Evolutionary conservation across 345 rosid species (phyloP).

Genomic region (Arabis alpina): DNA sequence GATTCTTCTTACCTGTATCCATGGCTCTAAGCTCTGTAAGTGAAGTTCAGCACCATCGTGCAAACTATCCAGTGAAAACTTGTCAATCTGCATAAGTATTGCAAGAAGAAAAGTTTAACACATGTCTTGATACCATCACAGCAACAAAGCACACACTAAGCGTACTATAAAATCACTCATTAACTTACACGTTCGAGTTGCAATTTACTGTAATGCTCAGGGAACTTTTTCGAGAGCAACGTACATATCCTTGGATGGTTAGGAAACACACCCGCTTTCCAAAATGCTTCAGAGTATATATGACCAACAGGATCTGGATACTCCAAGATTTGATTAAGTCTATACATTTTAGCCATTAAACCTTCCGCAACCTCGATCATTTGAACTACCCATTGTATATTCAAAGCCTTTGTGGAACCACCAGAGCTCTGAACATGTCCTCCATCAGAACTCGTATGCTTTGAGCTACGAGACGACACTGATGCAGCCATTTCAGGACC

Average conservation of each 20-base stretch:
- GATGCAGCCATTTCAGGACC: conserved; percentile 75
- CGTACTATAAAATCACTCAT: conserved; percentile 11
- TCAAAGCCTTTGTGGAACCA: conserved; percentile 81
- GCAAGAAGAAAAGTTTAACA: conserved; percentile 5
- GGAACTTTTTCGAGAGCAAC: conserved; percentile 91
- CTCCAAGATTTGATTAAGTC: conserved; percentile 91
- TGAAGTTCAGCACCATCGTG: conserved; percentile 85
- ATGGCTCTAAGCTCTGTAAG: conserved; percentile 93
- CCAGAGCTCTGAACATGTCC: conserved; percentile 67
- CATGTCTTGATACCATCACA: conserved; percentile 1
- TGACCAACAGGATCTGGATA: conserved; percentile 82
- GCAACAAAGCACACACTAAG: conserved; percentile 22
- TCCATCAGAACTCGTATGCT: conserved; percentile 64
- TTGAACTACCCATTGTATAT: conserved; percentile 90
- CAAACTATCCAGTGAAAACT: conserved; percentile 85
- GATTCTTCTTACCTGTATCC: conserved; percentile 73
- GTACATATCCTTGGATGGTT: conserved; percentile 84
- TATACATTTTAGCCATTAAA: conserved; percentile 95
- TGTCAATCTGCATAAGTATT: conserved; percentile 71
- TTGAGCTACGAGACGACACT: conserved; percentile 56
- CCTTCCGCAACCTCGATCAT: conserved; percentile 95
- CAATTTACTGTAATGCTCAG: conserved; percentile 90
- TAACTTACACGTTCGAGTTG: conserved; percentile 93
- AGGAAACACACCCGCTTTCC: conserved; percentile 95
- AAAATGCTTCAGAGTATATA: conserved; percentile 78